These are phyloP conservation scores for Phytophthora citrophthora DNA, from an alignment of 352 stramenopile species.

Conservation along the genomic window DNA sequence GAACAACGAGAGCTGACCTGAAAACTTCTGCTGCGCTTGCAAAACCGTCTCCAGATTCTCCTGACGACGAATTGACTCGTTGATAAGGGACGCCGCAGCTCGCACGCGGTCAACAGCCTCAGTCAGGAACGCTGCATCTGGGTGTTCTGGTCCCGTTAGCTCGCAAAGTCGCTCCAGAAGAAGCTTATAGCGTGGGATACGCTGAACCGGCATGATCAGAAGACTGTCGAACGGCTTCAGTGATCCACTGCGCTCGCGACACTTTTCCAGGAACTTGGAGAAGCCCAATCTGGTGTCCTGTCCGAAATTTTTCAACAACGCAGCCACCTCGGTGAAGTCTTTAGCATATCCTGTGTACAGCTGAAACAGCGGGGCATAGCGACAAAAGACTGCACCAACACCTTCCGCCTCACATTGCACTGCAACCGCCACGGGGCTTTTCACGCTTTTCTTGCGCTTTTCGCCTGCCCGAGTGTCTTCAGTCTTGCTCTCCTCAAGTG, in stretches of 20 bases:
- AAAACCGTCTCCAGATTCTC: constrained; percentile 85
- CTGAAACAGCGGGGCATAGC: constrained; percentile 85
- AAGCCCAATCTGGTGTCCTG: constrained; percentile 58
- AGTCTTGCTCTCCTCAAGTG: constrained; percentile 9
- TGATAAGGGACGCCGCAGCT: constrained; percentile 74
- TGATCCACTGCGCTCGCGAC: constrained; percentile 54
- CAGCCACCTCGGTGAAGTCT: constrained; percentile 80
- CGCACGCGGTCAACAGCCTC: constrained; percentile 68
- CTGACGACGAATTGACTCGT: constrained; percentile 84
- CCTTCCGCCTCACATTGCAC: constrained; percentile 46
- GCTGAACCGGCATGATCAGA: constrained; percentile 93
- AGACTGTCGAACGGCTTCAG: constrained; percentile 83
- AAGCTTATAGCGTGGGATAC: constrained; percentile 92
- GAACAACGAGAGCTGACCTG: constrained; percentile 77
- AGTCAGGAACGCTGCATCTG: constrained; percentile 66
- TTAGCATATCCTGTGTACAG: constrained; percentile 85
- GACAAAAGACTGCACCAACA: constrained; percentile 81
- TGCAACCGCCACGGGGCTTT: constrained; percentile 33
- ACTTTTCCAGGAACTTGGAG: constrained; percentile 62
- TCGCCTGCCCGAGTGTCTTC: not conserved
- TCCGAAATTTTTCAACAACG: constrained; percentile 63
- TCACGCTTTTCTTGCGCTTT: constrained; percentile 35
- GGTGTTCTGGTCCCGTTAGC: constrained; percentile 64
- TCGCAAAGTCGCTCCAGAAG: constrained; percentile 82
- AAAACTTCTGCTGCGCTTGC: constrained; percentile 82